A percentile compares a stretch with the other conserved stretches of the same genome.
These are phyloP conservation scores for Cladobotryum protrusum DNA, from an alignment of 2,329 filamentous ascomycete genomes.

Conservation along the genomic window DNA sequence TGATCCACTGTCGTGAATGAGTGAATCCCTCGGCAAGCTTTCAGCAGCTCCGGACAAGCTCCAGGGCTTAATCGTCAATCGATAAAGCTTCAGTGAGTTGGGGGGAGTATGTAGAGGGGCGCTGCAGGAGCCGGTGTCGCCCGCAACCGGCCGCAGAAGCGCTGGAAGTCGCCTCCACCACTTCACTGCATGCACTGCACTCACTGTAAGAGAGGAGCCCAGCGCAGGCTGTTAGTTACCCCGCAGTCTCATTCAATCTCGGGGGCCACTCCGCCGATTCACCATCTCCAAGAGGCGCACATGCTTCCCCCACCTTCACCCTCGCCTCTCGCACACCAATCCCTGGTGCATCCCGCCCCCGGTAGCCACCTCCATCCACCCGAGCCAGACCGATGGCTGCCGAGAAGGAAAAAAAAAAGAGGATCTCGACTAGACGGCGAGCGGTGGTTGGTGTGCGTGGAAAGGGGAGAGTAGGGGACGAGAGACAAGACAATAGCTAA, in stretches of 20 bases:
- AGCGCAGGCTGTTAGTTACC: background rate
- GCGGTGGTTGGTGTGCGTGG: background rate
- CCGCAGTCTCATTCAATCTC: conserved; percentile 3
- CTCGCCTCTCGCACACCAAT: no score
- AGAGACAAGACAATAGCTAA: no score
- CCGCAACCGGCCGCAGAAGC: background rate
- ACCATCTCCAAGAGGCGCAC: background rate
- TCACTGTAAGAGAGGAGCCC: no score
- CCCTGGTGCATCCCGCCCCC: no score
- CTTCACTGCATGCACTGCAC: no score
- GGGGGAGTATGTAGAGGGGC: no score
- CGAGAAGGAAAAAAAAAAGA: conserved; percentile 15
- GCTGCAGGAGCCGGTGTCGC: background rate
- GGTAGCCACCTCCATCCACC: conserved; percentile 23
- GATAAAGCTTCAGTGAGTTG: background rate
- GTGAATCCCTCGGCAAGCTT: no score
- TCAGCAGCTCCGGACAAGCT: no score
- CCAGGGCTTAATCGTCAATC: background rate
- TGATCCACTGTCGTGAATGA: no score
- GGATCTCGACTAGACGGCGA: no score
- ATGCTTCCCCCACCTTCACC: conserved; percentile 1
- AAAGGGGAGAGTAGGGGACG: background rate
- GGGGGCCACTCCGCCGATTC: no score
- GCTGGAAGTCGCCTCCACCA: no score
- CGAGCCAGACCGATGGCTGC: conserved; percentile 31